Evolutionary conservation across 495 filamentous ascomycete species (phyloP), one percentile per base, ranked within the genome.

Genomic region (Talaromyces ruber): DNA sequence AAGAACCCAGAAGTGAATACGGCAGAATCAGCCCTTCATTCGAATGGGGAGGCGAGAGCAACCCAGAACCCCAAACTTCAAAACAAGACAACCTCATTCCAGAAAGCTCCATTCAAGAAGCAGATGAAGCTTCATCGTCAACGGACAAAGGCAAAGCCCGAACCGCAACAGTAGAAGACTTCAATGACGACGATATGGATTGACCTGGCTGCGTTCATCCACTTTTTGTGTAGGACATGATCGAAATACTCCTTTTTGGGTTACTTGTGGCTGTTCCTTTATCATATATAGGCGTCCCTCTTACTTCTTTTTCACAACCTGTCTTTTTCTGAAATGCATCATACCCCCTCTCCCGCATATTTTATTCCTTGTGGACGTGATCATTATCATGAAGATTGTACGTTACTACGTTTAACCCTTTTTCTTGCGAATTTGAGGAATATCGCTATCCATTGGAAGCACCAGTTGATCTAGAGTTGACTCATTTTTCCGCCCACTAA

Each of bases 151-250:
- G 79, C 26, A 83, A 82, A 64, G 66, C 70, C n/a, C 74, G 75
- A 52, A 70, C 74, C 22, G 70, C 72, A 8, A 81, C 79, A 3
- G 80, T 83, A 6, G 81, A 83, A 67, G 80, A 83, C 58, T 68
- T 65, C 39, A 68, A 34, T 1, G 80, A 81, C 21, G 79, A 80
- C 43, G 74, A 74, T 28, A 67, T 63, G 29, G 28, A 60, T n/a
- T 60, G 39, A 51, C 6, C 18, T 11, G 8, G 18, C 14, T 53
- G 11, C 18, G 6, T 53, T 21, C 54, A 47, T 21, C 9, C 55
- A 30, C 6, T 34, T 29, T 22, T 18, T 58, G 55, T 58, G 39
- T 34, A 58, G 12, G 55, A 32, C 14, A 16, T 50, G 18, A 32
- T 47, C 43, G 22, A 26, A 45, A 37, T 37, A 4, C 16, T 2